Evolutionary conservation across 148 eudicot species (phyloP).

Genomic region (Agrostemma githago): DNA sequence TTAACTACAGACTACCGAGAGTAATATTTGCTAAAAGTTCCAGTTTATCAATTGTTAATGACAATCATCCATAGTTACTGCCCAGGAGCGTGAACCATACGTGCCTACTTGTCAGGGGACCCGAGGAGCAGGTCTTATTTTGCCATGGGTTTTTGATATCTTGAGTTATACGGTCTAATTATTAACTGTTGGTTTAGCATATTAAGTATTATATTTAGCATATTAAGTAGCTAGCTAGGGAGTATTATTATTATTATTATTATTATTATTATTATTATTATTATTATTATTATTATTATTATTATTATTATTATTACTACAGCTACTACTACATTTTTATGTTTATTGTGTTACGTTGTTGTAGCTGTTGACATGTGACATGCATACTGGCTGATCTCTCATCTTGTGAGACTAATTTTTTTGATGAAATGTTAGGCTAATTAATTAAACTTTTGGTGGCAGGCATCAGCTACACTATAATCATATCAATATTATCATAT

Average conservation of each 20-base stretch:
- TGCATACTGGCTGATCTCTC: too few relatives aligned
- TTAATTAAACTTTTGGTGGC: conserved; percentile 14
- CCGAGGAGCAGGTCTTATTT: neutral
- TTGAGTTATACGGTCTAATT: neutral
- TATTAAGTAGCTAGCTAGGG: neutral
- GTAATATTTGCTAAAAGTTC: too few relatives aligned
- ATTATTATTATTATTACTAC: neutral
- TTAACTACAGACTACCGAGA: too few relatives aligned
- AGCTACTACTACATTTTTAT: neutral
- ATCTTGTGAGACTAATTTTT: conserved; percentile 24
- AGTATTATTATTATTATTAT: neutral
- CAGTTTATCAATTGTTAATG: too few relatives aligned
- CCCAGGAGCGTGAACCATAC: neutral
- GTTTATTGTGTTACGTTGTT: neutral
- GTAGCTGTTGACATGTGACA: conserved; percentile 23
- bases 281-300: too few relatives aligned
- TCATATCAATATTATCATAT: conserved; percentile 3
- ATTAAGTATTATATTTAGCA: too few relatives aligned
- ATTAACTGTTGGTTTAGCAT: neutral
- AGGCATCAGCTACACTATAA: conserved; percentile 5
- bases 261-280: too few relatives aligned
- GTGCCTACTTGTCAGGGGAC: neutral
- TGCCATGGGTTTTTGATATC: neutral
- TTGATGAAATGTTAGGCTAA: conserved; percentile 8
- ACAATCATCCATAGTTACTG: neutral